phyloP scores from a whole-genome alignment of 1,284 basidiomycete species.

The Trametes pubescens region DNA sequence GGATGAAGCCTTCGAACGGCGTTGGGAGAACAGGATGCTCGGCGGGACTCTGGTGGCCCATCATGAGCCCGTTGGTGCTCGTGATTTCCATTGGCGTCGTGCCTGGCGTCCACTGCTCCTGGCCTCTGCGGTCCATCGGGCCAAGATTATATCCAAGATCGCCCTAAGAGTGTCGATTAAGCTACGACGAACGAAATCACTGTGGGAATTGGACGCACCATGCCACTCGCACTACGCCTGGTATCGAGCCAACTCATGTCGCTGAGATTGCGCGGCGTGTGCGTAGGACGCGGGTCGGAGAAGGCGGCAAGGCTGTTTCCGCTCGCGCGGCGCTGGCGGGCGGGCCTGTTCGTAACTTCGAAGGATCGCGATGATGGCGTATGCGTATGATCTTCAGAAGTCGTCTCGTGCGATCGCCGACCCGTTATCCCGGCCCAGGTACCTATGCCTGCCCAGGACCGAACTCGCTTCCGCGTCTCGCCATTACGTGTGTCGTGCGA shows the following conservation, averaged over 20 bases:
- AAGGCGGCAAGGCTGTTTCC: conserved; percentile 54
- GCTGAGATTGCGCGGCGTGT: conserved; percentile 60
- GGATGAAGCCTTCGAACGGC: conserved; percentile 52
- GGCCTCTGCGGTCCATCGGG: conserved; percentile 45
- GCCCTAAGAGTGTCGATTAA: conserved; percentile 52
- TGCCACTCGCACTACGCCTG: conserved; percentile 69
- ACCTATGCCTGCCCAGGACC: conserved; percentile 38
- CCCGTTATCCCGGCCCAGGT: conserved; percentile 35
- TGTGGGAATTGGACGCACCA: conserved; percentile 56
- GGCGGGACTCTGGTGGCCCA: conserved; percentile 26
- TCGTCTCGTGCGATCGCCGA: conserved; percentile 42
- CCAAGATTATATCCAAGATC: conserved; percentile 71
- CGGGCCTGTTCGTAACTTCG: conserved; percentile 76
- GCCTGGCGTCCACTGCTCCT: conserved; percentile 56
- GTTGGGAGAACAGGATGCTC: conserved; percentile 49
- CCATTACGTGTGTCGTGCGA: conserved; percentile 20
- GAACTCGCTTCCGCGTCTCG: conserved; percentile 31
- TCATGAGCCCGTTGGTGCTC: conserved; percentile 53
- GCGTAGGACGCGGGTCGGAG: conserved; percentile 49
- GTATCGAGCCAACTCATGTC: conserved; percentile 80
- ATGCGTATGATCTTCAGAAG: conserved; percentile 33
- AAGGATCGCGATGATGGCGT: conserved; percentile 57
- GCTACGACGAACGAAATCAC: conserved; percentile 15
- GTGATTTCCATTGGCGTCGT: conserved; percentile 53
- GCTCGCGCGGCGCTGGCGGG: conserved; percentile 55